phyloP scores from a whole-genome alignment of 2,329 filamentous ascomycete genomes.

The Arthroderma uncinatum region DNA sequence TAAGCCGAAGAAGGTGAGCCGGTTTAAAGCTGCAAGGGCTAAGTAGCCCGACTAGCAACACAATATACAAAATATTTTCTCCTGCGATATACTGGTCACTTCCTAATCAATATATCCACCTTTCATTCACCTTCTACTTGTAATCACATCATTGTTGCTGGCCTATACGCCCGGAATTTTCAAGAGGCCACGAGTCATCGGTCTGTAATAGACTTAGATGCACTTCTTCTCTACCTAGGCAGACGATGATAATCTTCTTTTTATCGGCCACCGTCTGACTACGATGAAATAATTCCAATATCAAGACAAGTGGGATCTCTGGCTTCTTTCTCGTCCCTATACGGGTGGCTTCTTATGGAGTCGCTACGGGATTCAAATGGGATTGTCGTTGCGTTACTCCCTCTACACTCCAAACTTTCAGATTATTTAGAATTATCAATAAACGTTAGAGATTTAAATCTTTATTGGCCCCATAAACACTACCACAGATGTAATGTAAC shows the following conservation, averaged over 20 bases:
- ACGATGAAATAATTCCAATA: constrained; percentile 12
- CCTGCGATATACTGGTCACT: background rate
- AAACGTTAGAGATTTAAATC: background rate
- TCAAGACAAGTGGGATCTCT: constrained; percentile 14
- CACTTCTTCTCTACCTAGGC: background rate
- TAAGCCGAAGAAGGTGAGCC: constrained; percentile 31
- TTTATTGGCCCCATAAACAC: background rate
- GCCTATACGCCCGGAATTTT: background rate
- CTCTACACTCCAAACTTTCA: constrained; percentile 14
- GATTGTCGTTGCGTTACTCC: constrained; percentile 21
- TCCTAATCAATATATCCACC: background rate
- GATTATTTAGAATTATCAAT: background rate
- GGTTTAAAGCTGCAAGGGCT: constrained; percentile 39
- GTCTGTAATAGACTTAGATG: background rate
- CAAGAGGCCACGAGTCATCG: background rate
- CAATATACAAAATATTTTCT: background rate
- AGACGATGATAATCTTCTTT: background rate
- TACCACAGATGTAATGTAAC: background rate
- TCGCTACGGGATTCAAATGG: constrained; percentile 8
- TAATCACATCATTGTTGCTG: background rate
- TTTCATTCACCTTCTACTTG: background rate
- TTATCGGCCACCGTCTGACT: constrained; percentile 2
- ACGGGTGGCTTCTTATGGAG: background rate
- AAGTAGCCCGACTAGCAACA: constrained; percentile 15
- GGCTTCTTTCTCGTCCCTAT: constrained; percentile 11